These are phyloP conservation scores for Pontederia crassipes DNA, from an alignment of 176 grass and related monocot genomes.

Conservation along the genomic window DNA sequence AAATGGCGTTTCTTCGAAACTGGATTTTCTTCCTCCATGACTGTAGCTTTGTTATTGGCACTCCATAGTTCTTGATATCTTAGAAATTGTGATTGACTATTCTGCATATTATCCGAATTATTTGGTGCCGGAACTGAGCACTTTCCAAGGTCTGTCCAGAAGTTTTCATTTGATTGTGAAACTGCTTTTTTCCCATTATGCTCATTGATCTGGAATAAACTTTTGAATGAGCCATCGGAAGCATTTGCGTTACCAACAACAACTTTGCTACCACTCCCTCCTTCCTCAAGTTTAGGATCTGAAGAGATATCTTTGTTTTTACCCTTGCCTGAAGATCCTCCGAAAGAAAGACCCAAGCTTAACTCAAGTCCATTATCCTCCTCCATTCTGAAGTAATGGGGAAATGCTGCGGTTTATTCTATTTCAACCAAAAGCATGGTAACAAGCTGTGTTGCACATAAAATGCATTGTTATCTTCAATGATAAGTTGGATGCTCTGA, in stretches of 20 bases:
- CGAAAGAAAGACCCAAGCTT: slow-evolving; percentile 80
- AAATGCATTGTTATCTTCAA: too few species aligned
- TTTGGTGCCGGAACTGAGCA: slow-evolving; percentile 18
- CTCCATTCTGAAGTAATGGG: slow-evolving; percentile 34
- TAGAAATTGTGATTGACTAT: slow-evolving; percentile 24
- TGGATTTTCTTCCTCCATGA: slow-evolving; percentile 44
- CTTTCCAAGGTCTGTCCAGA: slow-evolving; percentile 46
- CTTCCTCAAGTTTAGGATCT: slow-evolving; percentile 53
- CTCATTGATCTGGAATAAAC: slow-evolving; percentile 43
- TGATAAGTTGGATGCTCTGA: too few species aligned
- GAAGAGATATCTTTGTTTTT: slow-evolving; percentile 39
- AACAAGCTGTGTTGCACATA: too few species aligned
- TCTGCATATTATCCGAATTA: slow-evolving; percentile 21
- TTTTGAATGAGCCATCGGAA: slow-evolving; percentile 53
- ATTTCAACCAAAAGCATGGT: too few species aligned
- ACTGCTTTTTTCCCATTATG: slow-evolving; percentile 51
- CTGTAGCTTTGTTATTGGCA: slow-evolving; percentile 28
- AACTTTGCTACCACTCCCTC: slow-evolving; percentile 39
- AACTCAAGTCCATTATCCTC: slow-evolving; percentile 85
- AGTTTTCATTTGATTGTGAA: slow-evolving; percentile 29
- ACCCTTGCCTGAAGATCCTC: slow-evolving; percentile 47
- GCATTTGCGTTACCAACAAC: slow-evolving; percentile 18
- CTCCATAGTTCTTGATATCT: slow-evolving; percentile 38
- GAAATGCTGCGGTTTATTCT: too few species aligned
- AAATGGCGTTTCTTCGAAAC: slow-evolving; percentile 30